These are phyloP conservation scores for Narthecium ossifragum DNA, from an alignment of 106 monocot genomes.

Conservation along the genomic window DNA sequence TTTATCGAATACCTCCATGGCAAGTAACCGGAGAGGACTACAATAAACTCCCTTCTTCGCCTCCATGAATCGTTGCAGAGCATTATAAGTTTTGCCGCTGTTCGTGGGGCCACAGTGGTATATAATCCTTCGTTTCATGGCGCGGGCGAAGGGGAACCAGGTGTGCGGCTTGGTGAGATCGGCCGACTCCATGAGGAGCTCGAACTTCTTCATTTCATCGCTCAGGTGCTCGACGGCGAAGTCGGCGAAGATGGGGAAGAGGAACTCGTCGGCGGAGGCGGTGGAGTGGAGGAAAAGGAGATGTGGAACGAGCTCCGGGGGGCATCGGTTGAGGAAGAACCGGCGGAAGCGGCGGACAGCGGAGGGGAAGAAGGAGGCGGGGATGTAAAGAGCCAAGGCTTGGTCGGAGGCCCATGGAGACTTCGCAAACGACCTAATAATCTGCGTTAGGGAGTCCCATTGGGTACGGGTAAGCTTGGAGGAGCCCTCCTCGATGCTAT, in stretches of 20 bases:
- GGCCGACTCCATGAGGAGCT: constrained; percentile 49
- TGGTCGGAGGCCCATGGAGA: constrained; percentile 76
- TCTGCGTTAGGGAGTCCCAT: constrained; percentile 22
- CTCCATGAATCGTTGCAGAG: constrained; percentile 72
- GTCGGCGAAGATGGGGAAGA: constrained; percentile 79
- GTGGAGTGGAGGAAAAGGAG: constrained; percentile 30
- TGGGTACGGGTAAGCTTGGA: constrained; percentile 16
- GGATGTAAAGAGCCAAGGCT: constrained; percentile 80
- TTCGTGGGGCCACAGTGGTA: constrained; percentile 99
- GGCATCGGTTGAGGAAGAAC: constrained; percentile 42
- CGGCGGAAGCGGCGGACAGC: constrained; percentile 48
- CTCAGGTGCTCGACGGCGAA: constrained; percentile 54
- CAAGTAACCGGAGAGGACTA: constrained; percentile 82
- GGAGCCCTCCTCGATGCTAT: constrained; percentile 6
- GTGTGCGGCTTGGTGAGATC: constrained; percentile 81
- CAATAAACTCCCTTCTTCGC: constrained; percentile 77
- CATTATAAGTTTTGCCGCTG: constrained; percentile 96
- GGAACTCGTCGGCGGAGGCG: constrained; percentile 34
- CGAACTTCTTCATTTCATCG: constrained; percentile 36
- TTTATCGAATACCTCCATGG: constrained; percentile 98
- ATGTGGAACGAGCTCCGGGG: constrained; percentile 14
- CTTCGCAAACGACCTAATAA: constrained; percentile 50
- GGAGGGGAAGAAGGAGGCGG: constrained; percentile 64
- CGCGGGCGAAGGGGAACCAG: constrained; percentile 98
- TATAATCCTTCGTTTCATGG: constrained; percentile 75